phyloP scores from a whole-genome alignment of 352 stramenopile genomes.

The Phytophthora syringae region DNA sequence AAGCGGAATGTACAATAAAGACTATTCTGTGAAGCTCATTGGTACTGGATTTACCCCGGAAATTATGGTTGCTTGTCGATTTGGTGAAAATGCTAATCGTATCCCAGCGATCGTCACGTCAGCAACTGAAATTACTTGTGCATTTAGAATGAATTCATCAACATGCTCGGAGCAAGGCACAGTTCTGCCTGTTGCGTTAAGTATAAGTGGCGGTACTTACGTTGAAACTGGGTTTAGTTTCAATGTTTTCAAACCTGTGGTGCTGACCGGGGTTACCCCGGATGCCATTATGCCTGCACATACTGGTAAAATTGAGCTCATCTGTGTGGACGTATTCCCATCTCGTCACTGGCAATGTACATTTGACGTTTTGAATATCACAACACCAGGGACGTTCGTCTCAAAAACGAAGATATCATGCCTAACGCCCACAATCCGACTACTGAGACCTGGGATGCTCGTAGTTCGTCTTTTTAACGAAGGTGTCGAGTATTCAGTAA shows the following conservation, averaged over 20 bases:
- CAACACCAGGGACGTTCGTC: constrained; percentile 34
- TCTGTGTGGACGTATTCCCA: constrained; percentile 22
- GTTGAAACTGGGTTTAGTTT: constrained; percentile 47
- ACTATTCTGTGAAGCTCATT: constrained; percentile 24
- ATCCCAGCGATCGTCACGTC: constrained; percentile 27
- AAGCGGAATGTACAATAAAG: constrained; percentile 32
- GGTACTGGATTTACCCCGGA: constrained; percentile 30
- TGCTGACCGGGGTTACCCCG: constrained; percentile 28
- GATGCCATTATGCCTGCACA: constrained; percentile 29
- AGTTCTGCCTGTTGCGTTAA: constrained; percentile 35
- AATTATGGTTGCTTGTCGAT: constrained; percentile 31
- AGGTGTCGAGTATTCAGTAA: constrained; percentile 31
- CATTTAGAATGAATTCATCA: constrained; percentile 21
- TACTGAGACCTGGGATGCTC: constrained; percentile 20
- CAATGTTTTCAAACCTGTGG: constrained; percentile 27
- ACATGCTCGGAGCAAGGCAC: neutral
- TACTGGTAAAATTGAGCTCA: constrained; percentile 33
- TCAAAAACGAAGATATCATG: constrained; percentile 31
- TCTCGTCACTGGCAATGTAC: constrained; percentile 35
- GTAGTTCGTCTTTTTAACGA: constrained; percentile 24
- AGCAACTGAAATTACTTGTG: constrained; percentile 20
- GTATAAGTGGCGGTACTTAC: constrained; percentile 32
- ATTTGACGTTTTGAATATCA: constrained; percentile 37
- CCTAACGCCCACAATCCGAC: constrained; percentile 1
- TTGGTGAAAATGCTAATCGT: constrained; percentile 24